These are phyloP conservation scores for Beta vulgaris DNA, from an alignment of 148 eudicot species.

Conservation along the genomic window DNA sequence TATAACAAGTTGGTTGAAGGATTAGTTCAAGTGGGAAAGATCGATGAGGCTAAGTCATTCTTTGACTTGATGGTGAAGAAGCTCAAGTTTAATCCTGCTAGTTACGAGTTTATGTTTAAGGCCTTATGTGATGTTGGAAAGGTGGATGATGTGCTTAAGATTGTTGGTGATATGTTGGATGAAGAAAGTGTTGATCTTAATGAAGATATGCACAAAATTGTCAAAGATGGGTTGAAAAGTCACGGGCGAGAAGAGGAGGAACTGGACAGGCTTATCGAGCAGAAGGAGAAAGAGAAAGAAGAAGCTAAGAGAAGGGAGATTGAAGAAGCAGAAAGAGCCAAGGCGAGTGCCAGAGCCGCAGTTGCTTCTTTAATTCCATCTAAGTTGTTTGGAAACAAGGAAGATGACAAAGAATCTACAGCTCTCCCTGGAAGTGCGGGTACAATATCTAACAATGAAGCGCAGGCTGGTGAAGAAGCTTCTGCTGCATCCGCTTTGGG, in stretches of 20 bases:
- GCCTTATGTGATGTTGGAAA: conserved; percentile 67
- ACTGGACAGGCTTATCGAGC: conserved; percentile 59
- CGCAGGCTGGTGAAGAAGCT: conserved; percentile 6
- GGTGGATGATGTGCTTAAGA: conserved; percentile 66
- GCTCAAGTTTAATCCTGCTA: conserved; percentile 75
- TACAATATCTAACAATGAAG: not conserved
- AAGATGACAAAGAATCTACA: conserved; percentile 30
- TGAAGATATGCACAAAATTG: conserved; percentile 69
- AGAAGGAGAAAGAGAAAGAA: conserved; percentile 72
- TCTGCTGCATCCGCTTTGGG: too few relatives aligned
- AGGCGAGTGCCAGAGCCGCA: conserved; percentile 74
- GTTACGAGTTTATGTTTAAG: conserved; percentile 76
- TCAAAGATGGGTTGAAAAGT: conserved; percentile 61
- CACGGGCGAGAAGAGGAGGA: conserved; percentile 80
- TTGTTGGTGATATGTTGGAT: conserved; percentile 60
- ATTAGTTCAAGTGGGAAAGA: conserved; percentile 67
- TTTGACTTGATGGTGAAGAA: conserved; percentile 88
- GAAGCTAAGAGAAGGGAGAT: conserved; percentile 72
- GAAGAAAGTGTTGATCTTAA: conserved; percentile 75
- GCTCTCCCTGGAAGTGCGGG: conserved; percentile 23
- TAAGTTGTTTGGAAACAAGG: conserved; percentile 64
- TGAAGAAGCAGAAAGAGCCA: conserved; percentile 75
- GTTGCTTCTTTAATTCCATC: conserved; percentile 70
- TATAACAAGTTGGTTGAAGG: conserved; percentile 77
- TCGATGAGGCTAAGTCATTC: conserved; percentile 81